Evolutionary conservation across 345 rosid genomes (phyloP).

Genomic region (Alliaria petiolata): DNA sequence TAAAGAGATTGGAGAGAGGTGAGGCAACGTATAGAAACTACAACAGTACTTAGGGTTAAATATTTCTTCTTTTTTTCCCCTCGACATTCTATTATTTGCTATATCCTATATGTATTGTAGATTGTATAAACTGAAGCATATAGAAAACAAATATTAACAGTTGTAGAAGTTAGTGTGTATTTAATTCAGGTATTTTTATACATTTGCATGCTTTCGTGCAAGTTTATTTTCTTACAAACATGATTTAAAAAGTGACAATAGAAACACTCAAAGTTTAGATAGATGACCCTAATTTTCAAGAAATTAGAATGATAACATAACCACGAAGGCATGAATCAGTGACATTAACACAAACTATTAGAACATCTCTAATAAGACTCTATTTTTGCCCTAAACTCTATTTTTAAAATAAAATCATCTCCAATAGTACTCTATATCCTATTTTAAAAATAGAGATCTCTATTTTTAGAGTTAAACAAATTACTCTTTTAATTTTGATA

Average conservation of each 20-base stretch:
- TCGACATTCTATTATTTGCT: not conserved
- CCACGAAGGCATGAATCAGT: no score
- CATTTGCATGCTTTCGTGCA: not conserved
- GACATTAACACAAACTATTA: no score
- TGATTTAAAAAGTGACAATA: not conserved
- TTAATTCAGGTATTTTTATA: not conserved
- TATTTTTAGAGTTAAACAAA: no score
- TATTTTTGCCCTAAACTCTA: no score
- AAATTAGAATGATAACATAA: not conserved
- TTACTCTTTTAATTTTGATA: no score
- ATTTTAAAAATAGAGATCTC: no score
- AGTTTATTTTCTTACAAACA: not conserved
- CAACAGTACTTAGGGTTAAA: not conserved
- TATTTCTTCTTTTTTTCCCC: not conserved
- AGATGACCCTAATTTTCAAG: not conserved
- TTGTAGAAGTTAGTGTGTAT: not conserved
- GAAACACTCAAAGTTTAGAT: not conserved
- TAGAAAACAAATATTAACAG: not conserved
- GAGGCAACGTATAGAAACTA: slow-evolving; percentile 19
- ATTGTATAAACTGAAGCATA: slow-evolving; percentile 9
- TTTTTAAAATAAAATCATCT: no score
- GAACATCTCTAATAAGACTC: no score
- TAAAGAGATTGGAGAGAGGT: slow-evolving; percentile 14
- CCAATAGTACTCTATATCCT: no score
- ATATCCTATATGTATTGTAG: slow-evolving; percentile 5